Evolutionary conservation across 768 basidiomycete species (phyloP), one percentile per base, ranked within the genome.

Genomic region (Boletus vermiculosoides): DNA sequence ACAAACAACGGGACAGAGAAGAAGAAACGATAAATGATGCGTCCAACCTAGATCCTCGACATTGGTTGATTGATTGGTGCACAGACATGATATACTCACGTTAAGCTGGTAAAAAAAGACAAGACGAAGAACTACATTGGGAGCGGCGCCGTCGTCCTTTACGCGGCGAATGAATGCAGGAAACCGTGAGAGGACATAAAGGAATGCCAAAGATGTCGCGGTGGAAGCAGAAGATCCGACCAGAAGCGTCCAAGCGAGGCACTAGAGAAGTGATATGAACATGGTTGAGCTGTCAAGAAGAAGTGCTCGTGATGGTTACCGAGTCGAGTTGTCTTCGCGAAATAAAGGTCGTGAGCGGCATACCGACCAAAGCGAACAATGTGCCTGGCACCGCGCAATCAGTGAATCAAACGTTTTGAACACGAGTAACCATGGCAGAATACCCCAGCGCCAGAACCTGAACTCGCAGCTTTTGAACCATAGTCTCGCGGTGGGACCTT

Each of bases 381-480:
- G 88, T 90, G 50, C 87, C 88, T 87, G 64, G 41, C 2, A 63
- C 39, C 54, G 59, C 54, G 34, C 40, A 51, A 61, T 61, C 59
- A 61, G 56, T 42, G 46, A 55, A 50, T 54, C 28, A 45, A 64
- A 28, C 16, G 51, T 54, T 50, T 23, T 25, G 11, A 20, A 25
- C 1, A 40, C 20, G 39, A 46, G 25, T 6, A 36, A 53, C 11
- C 1, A 54, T 18, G 45, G n/a, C 6, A 9, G 31, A 18, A 73
- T 67, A 89, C 89, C 86, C 45, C 83, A 66, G 54, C 79, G 83
- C 91, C 91, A 93, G 18, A 82, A 66, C 44, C 79, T 78, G 68
- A 86, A 92, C 70, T 93, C 90, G 82, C 83, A 84, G 67, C 89
- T 89, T 23, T 82, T 75, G 70, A 92, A 92, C 91, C 91, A 93